These are phyloP conservation scores for Narthecium ossifragum DNA, from an alignment of 106 monocot genomes.

Conservation along the genomic window DNA sequence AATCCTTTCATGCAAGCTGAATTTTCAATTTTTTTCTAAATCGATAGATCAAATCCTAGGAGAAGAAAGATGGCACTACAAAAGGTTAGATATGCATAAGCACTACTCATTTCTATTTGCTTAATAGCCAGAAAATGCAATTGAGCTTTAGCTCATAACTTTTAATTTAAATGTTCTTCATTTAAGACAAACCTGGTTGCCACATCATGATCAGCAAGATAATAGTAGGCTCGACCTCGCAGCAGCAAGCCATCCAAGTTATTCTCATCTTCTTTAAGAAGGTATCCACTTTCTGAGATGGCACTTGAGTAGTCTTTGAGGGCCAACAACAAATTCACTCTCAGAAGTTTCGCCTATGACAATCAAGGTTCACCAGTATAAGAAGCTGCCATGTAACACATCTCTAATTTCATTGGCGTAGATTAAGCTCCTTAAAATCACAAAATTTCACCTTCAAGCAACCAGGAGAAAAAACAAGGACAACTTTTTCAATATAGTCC, in stretches of 20 bases:
- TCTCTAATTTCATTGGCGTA: neutral
- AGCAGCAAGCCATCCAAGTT: conserved; percentile 78
- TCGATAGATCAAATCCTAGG: no score
- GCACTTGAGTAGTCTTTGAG: conserved; percentile 80
- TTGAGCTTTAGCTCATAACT: no score
- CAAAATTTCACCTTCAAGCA: conserved; percentile 64
- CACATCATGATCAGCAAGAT: conserved; percentile 96
- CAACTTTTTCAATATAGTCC: conserved; percentile 86
- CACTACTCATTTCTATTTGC: no score
- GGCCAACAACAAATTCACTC: conserved; percentile 64
- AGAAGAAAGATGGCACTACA: no score
- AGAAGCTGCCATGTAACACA: no score
- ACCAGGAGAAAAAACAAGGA: conserved; percentile 80
- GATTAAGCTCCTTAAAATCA: neutral
- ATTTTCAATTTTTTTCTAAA: no score
- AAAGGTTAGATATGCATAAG: no score
- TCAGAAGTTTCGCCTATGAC: conserved; percentile 77
- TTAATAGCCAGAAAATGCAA: no score
- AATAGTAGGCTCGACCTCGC: conserved; percentile 94
- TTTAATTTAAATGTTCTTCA: no score
- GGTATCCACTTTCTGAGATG: conserved; percentile 79
- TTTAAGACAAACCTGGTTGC: conserved; percentile 58
- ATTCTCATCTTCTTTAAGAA: conserved; percentile 91
- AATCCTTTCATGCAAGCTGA: no score
- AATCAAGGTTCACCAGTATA: no score